Base-by-base conservation (phyloP, 2,329 filamentous ascomycete genomes). In the Monosporascus sp. region DNA sequence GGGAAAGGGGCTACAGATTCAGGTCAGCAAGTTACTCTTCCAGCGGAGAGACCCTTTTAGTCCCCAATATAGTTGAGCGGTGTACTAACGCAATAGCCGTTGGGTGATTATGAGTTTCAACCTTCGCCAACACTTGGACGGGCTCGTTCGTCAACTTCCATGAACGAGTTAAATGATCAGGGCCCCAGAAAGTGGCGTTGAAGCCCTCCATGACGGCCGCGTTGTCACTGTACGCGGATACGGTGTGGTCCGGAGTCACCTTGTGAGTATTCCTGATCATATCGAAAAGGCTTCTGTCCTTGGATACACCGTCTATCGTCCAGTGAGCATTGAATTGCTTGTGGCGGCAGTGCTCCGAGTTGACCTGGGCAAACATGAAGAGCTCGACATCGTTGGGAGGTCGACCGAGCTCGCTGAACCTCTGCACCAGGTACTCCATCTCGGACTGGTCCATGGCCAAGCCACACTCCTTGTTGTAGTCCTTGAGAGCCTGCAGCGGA, bases 321-420 rank as follows among this genome's bases (percentile, higher is more conserved):
- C 94, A 99, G 55, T 86, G 87, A 27, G 94, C 92, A 71, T 99
- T 99, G 81, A 99, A 99, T 64, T 78, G 74, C 51, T 61, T 62
- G 44, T 68, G 63, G 11, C 64, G 62, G 53, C 63, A 66, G 51
- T 97, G 93, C 78, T 99, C 94, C 3, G 93, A 97, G 77, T 97
- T 97, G 69, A 99, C 93, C 74, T 99, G 94, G 17, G 93, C 93
- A 70, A 97, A 99, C 94, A 97, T 97, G 79, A 97, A 97, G 22
- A 97, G 80, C 74, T 99, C 94, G 45, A 97, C 89, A 69, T 97
- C 94, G 56, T 91, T 87, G 9, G 31, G 31, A 14, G 31, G 31
- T 35, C 31, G 31, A 14, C 79, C 79, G 31, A 85, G 80, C 38
- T 84, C 77, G 6, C 83, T 84, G 71, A 91, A 94, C 43, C 87